Evolutionary conservation across 1,139 yeast species (phyloP), one percentile per base, ranked within the genome.

Genomic region (Taphrina communis): DNA sequence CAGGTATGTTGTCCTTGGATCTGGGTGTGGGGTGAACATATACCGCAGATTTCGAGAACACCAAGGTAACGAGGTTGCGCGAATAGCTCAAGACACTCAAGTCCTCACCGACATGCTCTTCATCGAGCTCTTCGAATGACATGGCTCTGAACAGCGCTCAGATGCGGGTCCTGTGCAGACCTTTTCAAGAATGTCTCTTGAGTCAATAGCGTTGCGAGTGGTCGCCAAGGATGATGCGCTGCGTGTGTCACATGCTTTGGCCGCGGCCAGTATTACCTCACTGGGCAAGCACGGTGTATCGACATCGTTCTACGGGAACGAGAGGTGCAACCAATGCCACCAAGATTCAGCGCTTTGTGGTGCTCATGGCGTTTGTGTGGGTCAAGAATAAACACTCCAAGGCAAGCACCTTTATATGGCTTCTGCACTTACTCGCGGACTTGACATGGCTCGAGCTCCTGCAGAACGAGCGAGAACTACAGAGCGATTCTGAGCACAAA

Each of bases 11-110:
- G 76, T 93, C 97, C 71, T 81, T 82, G 58, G 90, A 84, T 19
- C 87, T 83, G 17, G 85, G 82, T 0, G 95, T 85, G 3, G 96
- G 96, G 77, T 94, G 99, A 6, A 92, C 83, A 76, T 86, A 91
- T 3, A 88, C 91, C 72, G 80, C 80, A 39, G 81, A 78, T 71
- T 80, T 80, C 59, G 79, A 76, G 72, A 78, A 80, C 39, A 80
- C 71, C 65, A 80, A 75, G 48, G 63, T 66, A 51, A 72, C 73
- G 21, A 51, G 62, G 25, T 44, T 19, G 58, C 50, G 50, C 63
- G 59, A 59, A 53, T 59, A 65, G 57, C 59, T 63, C 51, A 61
- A 65, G 21, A 57, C 52, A 60, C 66, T 12, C 42, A 53, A 36
- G 39, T 61, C 68, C 66, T 35, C 25, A 39, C 61, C 61, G 7